A percentile compares a stretch with the other conserved stretches of the same genome.
Evolutionary conservation across 441 rosid species (phyloP).

Genomic region (Viola pubescens): DNA sequence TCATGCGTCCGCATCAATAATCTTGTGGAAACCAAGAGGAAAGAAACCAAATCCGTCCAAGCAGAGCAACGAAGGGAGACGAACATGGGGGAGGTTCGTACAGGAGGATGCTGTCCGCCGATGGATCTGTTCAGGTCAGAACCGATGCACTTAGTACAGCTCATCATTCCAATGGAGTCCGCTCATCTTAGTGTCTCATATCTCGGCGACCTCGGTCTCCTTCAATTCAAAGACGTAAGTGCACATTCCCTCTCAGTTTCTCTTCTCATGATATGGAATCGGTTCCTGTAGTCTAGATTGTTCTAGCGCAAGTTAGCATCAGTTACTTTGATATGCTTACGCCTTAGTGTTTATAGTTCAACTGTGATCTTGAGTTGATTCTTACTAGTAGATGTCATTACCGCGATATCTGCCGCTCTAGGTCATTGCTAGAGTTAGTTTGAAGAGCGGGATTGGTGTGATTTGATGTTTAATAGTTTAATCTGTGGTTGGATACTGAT

Average conservation of each 20-base stretch:
- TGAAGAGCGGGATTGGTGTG: neutral
- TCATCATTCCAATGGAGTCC: slow-evolving; percentile 80
- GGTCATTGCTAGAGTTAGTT: no score
- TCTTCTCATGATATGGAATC: neutral
- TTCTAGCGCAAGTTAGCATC: no score
- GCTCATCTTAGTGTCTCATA: slow-evolving; percentile 75
- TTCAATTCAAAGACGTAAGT: slow-evolving; percentile 89
- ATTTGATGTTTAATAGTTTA: neutral
- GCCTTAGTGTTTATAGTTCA: no score
- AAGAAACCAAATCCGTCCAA: no score
- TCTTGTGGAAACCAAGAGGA: no score
- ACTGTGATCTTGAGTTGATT: no score
- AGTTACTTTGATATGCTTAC: no score
- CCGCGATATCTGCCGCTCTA: no score
- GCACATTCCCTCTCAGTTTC: slow-evolving; percentile 10
- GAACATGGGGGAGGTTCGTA: slow-evolving; percentile 36
- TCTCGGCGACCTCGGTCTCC: slow-evolving; percentile 78
- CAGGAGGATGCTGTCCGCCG: slow-evolving; percentile 61
- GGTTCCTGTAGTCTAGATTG: neutral
- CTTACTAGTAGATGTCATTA: no score
- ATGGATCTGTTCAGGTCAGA: slow-evolving; percentile 89
- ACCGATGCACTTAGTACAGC: slow-evolving; percentile 78
- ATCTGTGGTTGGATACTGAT: neutral
- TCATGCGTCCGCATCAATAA: no score
- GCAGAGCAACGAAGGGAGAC: neutral